Evolutionary conservation across 2,329 filamentous ascomycete species (phyloP).

Genomic region (Fusarium verrucosum): DNA sequence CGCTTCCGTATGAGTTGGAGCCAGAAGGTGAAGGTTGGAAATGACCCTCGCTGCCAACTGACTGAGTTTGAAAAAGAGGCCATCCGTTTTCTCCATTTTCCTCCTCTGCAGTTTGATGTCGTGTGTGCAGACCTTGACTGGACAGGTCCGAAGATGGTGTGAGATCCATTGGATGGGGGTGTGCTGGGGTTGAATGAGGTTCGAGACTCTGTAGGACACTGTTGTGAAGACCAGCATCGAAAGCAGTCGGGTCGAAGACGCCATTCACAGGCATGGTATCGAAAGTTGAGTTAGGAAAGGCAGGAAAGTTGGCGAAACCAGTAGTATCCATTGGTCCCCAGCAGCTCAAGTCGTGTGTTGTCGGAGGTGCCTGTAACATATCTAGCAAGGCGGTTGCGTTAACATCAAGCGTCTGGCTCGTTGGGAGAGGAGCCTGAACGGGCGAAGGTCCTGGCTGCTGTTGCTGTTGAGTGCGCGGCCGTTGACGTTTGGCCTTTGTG

Average conservation of each 20-base stretch:
- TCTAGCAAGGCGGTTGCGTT: constrained; percentile 43
- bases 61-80: constrained; percentile 41
- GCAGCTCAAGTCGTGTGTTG: constrained; percentile 41
- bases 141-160: constrained; percentile 37
- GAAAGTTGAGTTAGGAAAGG: constrained; percentile 39
- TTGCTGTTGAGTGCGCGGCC: constrained; percentile 38
- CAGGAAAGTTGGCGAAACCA: constrained; percentile 38
- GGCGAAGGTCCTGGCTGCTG: constrained; percentile 35
- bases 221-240: constrained; percentile 40
- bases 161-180: constrained; percentile 35
- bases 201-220: constrained; percentile 35
- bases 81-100: constrained; percentile 42
- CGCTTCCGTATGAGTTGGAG: constrained; percentile 44
- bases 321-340: constrained; percentile 44
- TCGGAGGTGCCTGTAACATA: constrained; percentile 44
- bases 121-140: constrained; percentile 26
- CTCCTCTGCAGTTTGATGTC: constrained; percentile 37
- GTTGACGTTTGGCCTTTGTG: constrained; percentile 43
- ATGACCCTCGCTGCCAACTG: constrained; percentile 36
- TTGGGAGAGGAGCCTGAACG: constrained; percentile 37
- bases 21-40: constrained; percentile 42
- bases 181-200: constrained; percentile 27
- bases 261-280: constrained; percentile 40
- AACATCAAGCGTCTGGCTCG: constrained; percentile 37
- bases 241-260: constrained; percentile 40